phyloP scores from a whole-genome alignment of 495 filamentous ascomycete genomes.

The Halenospora varia region DNA sequence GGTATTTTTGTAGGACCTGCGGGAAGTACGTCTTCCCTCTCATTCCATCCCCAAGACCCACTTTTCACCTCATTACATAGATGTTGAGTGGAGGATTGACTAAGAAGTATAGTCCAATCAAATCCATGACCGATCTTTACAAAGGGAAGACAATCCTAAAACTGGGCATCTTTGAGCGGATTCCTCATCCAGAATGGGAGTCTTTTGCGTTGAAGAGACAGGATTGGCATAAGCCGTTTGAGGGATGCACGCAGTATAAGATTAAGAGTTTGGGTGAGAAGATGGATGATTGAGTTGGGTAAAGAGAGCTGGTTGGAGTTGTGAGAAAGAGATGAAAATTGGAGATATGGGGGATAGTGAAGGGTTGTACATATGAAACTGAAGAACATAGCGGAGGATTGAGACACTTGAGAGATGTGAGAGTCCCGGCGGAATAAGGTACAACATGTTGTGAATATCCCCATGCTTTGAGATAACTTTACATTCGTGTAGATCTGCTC shows the following conservation, averaged over 20 bases:
- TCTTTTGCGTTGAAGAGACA: conserved; percentile 31
- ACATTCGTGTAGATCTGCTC: too few species aligned
- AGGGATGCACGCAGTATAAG: conserved; percentile 22
- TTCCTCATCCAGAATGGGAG: conserved; percentile 37
- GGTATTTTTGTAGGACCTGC: conserved; percentile 37
- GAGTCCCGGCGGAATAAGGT: too few species aligned
- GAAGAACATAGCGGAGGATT: too few species aligned
- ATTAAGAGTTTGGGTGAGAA: conserved; percentile 16
- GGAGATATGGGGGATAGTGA: not conserved
- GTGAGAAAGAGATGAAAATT: not conserved
- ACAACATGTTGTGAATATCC: too few species aligned
- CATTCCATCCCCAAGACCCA: not conserved
- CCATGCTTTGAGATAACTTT: too few species aligned
- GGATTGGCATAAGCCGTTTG: conserved; percentile 29
- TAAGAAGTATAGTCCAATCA: conserved; percentile 30
- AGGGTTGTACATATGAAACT: too few species aligned
- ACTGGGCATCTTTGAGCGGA: conserved; percentile 39
- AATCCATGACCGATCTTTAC: conserved; percentile 26
- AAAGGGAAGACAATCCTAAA: conserved; percentile 35
- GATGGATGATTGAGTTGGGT: conserved; percentile 5
- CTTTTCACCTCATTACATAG: not conserved
- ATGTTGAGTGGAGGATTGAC: not conserved
- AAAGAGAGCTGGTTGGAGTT: not conserved
- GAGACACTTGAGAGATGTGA: too few species aligned
- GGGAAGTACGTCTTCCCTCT: conserved; percentile 31